Evolutionary conservation across 179 eudicot species (phyloP), one percentile per base, ranked within the genome.

Genomic region (Patellifolia procumbens): DNA sequence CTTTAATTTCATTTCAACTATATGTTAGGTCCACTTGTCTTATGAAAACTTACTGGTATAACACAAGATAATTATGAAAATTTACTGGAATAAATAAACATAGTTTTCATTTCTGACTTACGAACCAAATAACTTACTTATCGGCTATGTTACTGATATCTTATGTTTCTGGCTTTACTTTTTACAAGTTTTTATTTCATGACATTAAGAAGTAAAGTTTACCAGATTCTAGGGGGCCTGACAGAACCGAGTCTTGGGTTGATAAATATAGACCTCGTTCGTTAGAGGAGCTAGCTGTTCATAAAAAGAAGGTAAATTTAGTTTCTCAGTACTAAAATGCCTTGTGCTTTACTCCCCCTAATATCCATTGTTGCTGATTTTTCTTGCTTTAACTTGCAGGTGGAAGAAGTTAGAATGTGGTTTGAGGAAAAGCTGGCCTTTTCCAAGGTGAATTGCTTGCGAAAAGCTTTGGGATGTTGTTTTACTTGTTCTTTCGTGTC

Each of bases 321-420:
- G 39, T 61, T 59, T 35, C 32, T 64, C 20, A 15, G 8, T 56
- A 4, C 53, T 32, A 1, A 12, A 78, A 9, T 52, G 43, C 31
- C 26, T 4, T 31, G 29, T 32, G 72, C 24, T 7, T 13, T 56
- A 26, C 62, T 64, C 59, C 11, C 20, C 64, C 19, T 34, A 20
- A 19, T 63, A 15, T 48, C 45, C 69, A 26, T 65, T 65, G 32
- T 32, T 70, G 60, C 11, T 34, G 60, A 58, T 51, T 61, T 26
- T 61, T 32, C 43, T 62, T 24, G 71, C 4, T 71, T 80, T 39
- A 45, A 63, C 64, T 73, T 83, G 81, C 88, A 95, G 99, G 92
- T 93, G 84, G 99, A 93, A 82, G 99, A 93, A 83, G 96, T 95
- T 45, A 89, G 84, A 83, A 24, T 42, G 37, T 95, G 97, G 98